phyloP scores from a whole-genome alignment of 257 asterid genomes.

The Solanum ossicruentum region DNA sequence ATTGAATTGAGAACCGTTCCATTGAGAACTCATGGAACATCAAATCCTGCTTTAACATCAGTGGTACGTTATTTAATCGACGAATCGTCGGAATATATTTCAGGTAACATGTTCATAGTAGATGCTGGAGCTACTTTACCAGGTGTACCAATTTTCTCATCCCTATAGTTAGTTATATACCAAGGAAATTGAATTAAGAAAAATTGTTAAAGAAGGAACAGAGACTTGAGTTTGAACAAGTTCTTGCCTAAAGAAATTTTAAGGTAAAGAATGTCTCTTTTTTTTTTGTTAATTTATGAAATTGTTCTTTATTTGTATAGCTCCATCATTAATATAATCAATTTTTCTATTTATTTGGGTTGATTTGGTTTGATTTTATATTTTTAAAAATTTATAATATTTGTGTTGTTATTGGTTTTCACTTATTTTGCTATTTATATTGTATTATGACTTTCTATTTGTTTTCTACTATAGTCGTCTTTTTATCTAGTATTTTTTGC shows the following conservation, averaged over 20 bases:
- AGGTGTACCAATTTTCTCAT: conserved; percentile 55
- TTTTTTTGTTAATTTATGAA: background rate
- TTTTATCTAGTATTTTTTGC: too few species aligned
- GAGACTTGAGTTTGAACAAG: background rate
- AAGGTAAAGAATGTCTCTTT: background rate
- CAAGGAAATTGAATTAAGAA: background rate
- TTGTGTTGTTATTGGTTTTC: too few species aligned
- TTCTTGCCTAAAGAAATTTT: background rate
- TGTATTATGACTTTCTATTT: too few species aligned
- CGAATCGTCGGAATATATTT: conserved; percentile 43
- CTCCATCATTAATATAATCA: too few species aligned
- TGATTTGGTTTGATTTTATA: too few species aligned
- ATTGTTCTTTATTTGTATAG: background rate
- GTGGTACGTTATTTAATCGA: conserved; percentile 47
- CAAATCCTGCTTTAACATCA: conserved; percentile 60
- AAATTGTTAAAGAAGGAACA: background rate
- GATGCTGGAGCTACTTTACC: conserved; percentile 57
- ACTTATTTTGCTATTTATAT: too few species aligned
- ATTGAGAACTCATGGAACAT: conserved; percentile 32
- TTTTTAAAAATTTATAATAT: too few species aligned
- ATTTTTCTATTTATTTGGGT: too few species aligned
- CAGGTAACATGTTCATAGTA: conserved; percentile 45
- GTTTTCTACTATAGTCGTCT: too few species aligned
- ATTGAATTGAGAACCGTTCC: conserved; percentile 41
- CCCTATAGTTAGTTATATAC: conserved; percentile 24